Percentiles rank a stretch among this genome's conserved stretches.
Conservation (phyloP, 768 basidiomycete species). For the Clitopilus passeckerianus region DNA sequence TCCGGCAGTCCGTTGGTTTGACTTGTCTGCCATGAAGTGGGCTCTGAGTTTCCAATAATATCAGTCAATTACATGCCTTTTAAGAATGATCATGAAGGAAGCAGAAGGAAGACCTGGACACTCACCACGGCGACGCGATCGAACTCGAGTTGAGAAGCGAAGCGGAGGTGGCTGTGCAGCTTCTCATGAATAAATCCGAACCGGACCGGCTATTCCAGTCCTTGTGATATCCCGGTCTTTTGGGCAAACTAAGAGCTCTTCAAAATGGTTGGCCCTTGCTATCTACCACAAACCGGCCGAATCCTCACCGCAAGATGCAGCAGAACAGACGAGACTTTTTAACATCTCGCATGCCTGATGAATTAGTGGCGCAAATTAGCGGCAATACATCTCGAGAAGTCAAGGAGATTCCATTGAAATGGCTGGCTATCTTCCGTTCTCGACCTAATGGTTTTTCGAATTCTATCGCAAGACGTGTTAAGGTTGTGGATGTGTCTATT, state of each 20-base stretch:
- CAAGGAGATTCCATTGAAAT: constrained; percentile 32
- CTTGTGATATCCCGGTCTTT: background rate
- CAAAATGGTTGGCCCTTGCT: background rate
- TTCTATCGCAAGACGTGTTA: constrained; percentile 19
- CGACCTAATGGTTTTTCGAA: constrained; percentile 25
- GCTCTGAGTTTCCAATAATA: background rate
- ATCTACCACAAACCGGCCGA: too few relatives aligned
- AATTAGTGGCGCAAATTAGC: constrained; percentile 14
- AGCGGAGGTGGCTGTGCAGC: background rate
- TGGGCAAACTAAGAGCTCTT: background rate
- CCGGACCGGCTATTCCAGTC: background rate
- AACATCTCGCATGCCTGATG: background rate
- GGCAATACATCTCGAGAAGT: constrained; percentile 31
- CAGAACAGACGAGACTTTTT: background rate
- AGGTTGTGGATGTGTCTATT: constrained; percentile 36
- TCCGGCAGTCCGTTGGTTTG: background rate
- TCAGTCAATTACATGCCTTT: background rate
- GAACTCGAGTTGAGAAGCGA: background rate
- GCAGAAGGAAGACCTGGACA: background rate
- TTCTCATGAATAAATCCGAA: background rate
- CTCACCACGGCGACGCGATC: background rate
- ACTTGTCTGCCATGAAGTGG: background rate
- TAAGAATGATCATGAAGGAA: background rate
- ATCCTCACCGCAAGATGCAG: background rate
- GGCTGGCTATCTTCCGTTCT: constrained; percentile 27